Conservation (phyloP, 2,329 filamentous ascomycete species). For the Aschersonia sp. region DNA sequence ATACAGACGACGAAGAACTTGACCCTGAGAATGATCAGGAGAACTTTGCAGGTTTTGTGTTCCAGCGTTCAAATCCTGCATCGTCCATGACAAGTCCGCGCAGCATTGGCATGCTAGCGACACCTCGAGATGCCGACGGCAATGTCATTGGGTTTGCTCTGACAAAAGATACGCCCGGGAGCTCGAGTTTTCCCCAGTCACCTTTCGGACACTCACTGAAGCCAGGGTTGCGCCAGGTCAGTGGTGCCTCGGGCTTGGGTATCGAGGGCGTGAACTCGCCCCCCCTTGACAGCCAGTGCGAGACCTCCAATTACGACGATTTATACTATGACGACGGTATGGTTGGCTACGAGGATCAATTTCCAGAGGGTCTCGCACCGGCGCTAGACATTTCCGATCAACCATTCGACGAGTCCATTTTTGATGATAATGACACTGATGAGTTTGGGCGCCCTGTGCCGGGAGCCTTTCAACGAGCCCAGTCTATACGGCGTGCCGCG, state of each 20-base stretch:
- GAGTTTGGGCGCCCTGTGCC: slow-evolving; percentile 45
- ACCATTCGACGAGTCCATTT: slow-evolving; percentile 59
- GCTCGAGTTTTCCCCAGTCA: slow-evolving; percentile 5
- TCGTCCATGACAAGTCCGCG: slow-evolving; percentile 36
- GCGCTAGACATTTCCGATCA: slow-evolving; percentile 31
- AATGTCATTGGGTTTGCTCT: slow-evolving; percentile 42
- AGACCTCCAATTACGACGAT: slow-evolving; percentile 35
- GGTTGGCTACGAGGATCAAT: slow-evolving; percentile 29
- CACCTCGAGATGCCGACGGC: slow-evolving; percentile 40
- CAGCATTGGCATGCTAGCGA: slow-evolving; percentile 29
- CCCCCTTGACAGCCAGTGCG: slow-evolving; percentile 4
- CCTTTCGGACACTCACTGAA: neutral
- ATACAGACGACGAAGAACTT: slow-evolving; percentile 7
- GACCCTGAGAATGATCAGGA: slow-evolving; percentile 43
- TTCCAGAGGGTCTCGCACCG: slow-evolving; percentile 28
- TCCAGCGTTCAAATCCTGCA: slow-evolving; percentile 36
- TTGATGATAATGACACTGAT: slow-evolving; percentile 54
- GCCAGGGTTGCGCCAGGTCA: slow-evolving; percentile 3
- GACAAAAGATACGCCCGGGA: slow-evolving; percentile 28
- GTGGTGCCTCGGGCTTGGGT: slow-evolving; percentile 22
- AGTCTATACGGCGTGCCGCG: slow-evolving; percentile 27
- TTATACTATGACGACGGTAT: slow-evolving; percentile 57
- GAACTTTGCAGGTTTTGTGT: slow-evolving; percentile 45
- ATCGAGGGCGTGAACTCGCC: slow-evolving; percentile 22
- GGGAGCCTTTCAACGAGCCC: slow-evolving; percentile 39